phyloP scores from a whole-genome alignment of 768 basidiomycete species.

The Kwoniella heveanensis region DNA sequence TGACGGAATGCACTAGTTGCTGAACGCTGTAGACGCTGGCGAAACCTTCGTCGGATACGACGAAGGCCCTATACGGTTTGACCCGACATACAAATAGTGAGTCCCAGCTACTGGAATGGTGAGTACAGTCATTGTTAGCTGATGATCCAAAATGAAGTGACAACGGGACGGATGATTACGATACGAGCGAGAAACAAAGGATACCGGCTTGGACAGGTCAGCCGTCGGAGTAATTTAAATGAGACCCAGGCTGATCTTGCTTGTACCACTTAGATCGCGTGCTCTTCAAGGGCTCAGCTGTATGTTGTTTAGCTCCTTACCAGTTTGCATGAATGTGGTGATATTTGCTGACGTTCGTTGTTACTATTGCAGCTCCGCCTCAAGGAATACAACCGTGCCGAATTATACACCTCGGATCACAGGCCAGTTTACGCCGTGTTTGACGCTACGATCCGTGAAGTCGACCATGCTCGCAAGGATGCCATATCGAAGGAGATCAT shows the following conservation, averaged over 20 bases:
- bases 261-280: conserved; percentile 71
- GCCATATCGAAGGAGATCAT: conserved; percentile 58
- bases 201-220: conserved; percentile 96
- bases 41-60: conserved; percentile 78
- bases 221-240: conserved; percentile 30
- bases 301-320: conserved; percentile 3
- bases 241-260: background rate
- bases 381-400: conserved; percentile 77
- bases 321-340: background rate
- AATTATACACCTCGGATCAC: conserved; percentile 90
- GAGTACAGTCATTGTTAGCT: conserved; percentile 4
- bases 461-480: conserved; percentile 75
- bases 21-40: conserved; percentile 69
- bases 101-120: conserved; percentile 54
- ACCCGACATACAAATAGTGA: conserved; percentile 88
- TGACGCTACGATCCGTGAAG: conserved; percentile 70
- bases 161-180: conserved; percentile 72
- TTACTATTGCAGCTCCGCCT: conserved; percentile 63
- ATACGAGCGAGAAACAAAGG: conserved; percentile 92
- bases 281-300: conserved; percentile 70
- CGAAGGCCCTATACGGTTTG: conserved; percentile 88
- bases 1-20: conserved; percentile 64
- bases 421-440: conserved; percentile 90
- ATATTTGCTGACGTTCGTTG: no score
- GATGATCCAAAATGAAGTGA: conserved; percentile 43